phyloP scores from a whole-genome alignment of 495 filamentous ascomycete species.

The Penicillium atrosanguineum region DNA sequence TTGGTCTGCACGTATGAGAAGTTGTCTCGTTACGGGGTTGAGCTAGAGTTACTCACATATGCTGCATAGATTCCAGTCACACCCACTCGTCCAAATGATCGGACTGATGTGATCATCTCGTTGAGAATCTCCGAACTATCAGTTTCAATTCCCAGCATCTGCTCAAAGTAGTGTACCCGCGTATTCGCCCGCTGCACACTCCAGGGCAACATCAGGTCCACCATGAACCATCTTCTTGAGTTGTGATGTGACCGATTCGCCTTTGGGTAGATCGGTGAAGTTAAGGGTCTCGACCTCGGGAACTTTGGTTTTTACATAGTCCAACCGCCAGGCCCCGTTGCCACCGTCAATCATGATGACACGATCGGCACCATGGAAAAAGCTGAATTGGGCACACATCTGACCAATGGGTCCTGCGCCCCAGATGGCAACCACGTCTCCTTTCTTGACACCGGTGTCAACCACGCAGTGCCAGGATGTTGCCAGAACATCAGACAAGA shows the following conservation, averaged over 20 bases:
- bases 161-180: conserved; percentile 78
- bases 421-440: conserved; percentile 72
- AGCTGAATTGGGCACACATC: conserved; percentile 71
- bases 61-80: conserved; percentile 83
- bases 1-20: conserved; percentile 52
- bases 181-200: conserved; percentile 84
- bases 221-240: conserved; percentile 70
- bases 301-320: conserved; percentile 60
- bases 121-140: conserved; percentile 86
- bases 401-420: conserved; percentile 56
- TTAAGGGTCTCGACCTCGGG: conserved; percentile 62
- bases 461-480: conserved; percentile 83
- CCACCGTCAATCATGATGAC: conserved; percentile 83
- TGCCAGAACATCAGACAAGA: conserved; percentile 73
- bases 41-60: conserved; percentile 53
- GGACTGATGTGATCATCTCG: conserved; percentile 77
- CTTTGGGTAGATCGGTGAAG: conserved; percentile 49
- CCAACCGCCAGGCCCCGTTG: conserved; percentile 58
- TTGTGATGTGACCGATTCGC: conserved; percentile 61
- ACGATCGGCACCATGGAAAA: conserved; percentile 67
- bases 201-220: conserved; percentile 75
- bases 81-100: conserved; percentile 71
- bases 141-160: conserved; percentile 71
- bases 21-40: neutral
- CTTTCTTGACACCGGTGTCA: conserved; percentile 76